phyloP scores from a whole-genome alignment of 352 stramenopile genomes.

The Phytophthora cryptogea region DNA sequence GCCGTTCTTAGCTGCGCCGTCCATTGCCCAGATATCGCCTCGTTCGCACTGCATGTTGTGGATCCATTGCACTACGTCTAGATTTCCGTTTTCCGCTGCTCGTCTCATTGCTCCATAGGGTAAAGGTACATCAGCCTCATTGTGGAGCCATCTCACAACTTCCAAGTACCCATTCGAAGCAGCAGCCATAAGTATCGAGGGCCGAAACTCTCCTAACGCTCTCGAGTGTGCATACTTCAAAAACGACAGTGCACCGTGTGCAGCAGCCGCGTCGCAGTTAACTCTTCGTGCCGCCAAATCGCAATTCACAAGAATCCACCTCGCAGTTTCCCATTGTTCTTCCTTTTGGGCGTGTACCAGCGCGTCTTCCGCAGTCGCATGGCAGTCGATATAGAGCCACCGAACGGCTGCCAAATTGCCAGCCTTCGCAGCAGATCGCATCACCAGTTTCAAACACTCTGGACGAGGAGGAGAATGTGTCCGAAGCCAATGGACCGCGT shows the following conservation, averaged over 20 bases:
- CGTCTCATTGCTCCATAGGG: conserved; percentile 24
- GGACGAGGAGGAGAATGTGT: conserved; percentile 24
- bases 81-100: conserved; percentile 25
- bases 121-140: conserved; percentile 9
- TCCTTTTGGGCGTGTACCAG: conserved; percentile 20
- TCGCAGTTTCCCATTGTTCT: conserved; percentile 16
- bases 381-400: conserved; percentile 22
- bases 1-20: conserved; percentile 16
- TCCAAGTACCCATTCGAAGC: conserved; percentile 32
- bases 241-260: conserved; percentile 20
- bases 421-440: conserved; percentile 21
- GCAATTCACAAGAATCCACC: conserved; percentile 31
- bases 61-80: conserved; percentile 30
- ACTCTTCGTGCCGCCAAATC: conserved; percentile 10
- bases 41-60: conserved; percentile 10
- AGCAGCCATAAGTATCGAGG: conserved; percentile 15
- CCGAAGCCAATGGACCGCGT: conserved; percentile 50
- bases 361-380: conserved; percentile 16
- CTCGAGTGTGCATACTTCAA: conserved; percentile 27
- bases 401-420: conserved; percentile 18
- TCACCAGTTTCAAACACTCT: conserved; percentile 28
- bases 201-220: conserved; percentile 2
- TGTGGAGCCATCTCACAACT: conserved; percentile 26
- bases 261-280: conserved; percentile 21
- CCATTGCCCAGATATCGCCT: conserved; percentile 19